Evolutionary conservation across 805 yeast genomes (phyloP).

Genomic region (Metschnikowia shivogae): DNA sequence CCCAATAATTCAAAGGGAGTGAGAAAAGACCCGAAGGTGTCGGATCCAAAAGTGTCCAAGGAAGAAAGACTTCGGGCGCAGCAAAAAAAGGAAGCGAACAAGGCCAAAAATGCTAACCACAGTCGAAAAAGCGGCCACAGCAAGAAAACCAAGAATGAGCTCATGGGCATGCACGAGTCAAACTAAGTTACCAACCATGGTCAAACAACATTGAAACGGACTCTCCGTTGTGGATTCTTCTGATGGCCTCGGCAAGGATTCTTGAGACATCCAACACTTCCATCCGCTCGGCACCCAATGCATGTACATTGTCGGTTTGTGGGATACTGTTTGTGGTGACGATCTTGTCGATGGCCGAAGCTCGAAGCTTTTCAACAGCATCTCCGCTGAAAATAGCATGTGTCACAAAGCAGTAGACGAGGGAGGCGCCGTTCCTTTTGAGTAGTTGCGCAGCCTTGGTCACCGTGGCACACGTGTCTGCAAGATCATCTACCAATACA

Average conservation of each 20-base stretch:
- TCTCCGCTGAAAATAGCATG: conserved; percentile 94
- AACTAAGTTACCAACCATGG: conserved; percentile 55
- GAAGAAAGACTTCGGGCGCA: conserved; percentile 2
- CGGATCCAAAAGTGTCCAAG: neutral
- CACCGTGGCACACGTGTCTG: conserved; percentile 89
- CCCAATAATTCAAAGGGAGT: neutral
- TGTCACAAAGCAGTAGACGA: conserved; percentile 82
- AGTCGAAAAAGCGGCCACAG: conserved; percentile 61
- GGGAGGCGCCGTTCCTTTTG: conserved; percentile 88
- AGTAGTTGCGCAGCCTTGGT: conserved; percentile 87
- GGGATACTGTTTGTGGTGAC: conserved; percentile 92
- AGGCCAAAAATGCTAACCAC: conserved; percentile 58
- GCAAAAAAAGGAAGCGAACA: conserved; percentile 47
- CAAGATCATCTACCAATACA: conserved; percentile 88
- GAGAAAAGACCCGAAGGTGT: conserved; percentile 10
- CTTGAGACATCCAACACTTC: conserved; percentile 85
- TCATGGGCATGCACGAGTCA: conserved; percentile 22
- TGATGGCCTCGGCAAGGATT: conserved; percentile 88
- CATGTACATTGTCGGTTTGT: conserved; percentile 55
- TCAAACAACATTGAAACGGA: conserved; percentile 91
- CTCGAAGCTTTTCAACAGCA: conserved; percentile 67
- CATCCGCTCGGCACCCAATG: conserved; percentile 52
- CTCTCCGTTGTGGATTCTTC: conserved; percentile 97
- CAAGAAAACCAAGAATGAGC: conserved; percentile 41
- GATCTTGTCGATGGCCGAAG: conserved; percentile 72